A percentile compares a stretch with the other conserved stretches of the same genome.
phyloP scores from a whole-genome alignment of 202 grass and related monocot genomes.

The Setaria italica region DNA sequence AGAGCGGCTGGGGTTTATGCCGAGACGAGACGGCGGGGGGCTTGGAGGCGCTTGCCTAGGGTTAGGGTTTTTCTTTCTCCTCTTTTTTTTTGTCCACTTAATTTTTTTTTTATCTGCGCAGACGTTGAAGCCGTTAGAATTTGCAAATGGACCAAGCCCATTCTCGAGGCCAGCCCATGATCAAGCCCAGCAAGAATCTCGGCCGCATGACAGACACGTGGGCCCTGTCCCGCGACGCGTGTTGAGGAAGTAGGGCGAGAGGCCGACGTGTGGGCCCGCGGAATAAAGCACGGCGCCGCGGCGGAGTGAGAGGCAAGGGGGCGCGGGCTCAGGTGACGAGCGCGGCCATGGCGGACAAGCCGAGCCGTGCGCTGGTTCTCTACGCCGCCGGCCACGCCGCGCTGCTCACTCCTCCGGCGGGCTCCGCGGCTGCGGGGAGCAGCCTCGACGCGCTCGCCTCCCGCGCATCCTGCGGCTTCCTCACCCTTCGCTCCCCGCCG shows the following conservation, averaged over 20 bases:
- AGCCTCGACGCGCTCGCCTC: constrained; percentile 78
- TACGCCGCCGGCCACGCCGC: constrained; percentile 82
- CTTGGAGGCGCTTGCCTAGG: constrained; percentile 33
- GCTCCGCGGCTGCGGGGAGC: constrained; percentile 19
- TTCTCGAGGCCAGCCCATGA: neutral
- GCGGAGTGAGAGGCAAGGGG: neutral
- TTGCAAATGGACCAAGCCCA: constrained; percentile 2
- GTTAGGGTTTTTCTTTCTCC: constrained; percentile 57
- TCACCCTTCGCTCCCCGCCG: constrained; percentile 69
- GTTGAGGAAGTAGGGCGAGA: neutral
- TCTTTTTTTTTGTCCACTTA: neutral
- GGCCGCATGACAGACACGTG: constrained; percentile 26
- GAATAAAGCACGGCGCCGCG: constrained; percentile 28
- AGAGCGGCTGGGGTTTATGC: constrained; percentile 45
- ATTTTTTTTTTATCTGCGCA: neutral
- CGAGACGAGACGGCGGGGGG: constrained; percentile 19
- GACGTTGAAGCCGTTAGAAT: neutral
- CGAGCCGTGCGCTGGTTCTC: constrained; percentile 86
- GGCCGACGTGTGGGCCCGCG: constrained; percentile 25
- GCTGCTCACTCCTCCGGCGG: constrained; percentile 25
- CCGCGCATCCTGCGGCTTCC: constrained; percentile 75
- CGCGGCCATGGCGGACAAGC: constrained; percentile 85
- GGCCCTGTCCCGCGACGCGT: neutral
- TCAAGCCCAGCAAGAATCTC: neutral
- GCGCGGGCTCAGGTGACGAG: neutral